Evolutionary conservation across 345 rosid genomes (phyloP).

Genomic region (Raphanus sativus): DNA sequence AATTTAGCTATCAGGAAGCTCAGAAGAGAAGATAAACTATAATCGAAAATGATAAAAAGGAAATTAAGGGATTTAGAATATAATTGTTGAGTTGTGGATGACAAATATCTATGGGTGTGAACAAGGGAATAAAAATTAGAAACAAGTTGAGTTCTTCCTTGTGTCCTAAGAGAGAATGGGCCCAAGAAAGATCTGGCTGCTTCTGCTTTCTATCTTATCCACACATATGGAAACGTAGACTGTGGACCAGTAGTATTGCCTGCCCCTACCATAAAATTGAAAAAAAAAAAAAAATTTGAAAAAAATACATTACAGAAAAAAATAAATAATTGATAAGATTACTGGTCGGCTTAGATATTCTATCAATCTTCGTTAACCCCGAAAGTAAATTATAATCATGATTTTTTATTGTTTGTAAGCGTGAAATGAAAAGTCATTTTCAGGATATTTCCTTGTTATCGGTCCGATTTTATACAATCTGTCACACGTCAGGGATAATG

Average conservation of each 20-base stretch:
- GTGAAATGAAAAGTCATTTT: not conserved
- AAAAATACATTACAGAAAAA: not conserved
- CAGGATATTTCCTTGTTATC: not conserved
- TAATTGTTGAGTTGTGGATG: conserved; percentile 1
- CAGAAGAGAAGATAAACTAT: not conserved
- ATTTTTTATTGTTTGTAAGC: not conserved
- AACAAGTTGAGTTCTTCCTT: conserved; percentile 37
- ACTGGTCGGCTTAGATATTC: not conserved
- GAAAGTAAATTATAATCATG: not conserved
- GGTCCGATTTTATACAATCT: not conserved
- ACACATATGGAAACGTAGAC: conserved; percentile 28
- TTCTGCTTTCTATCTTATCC: too few relatives aligned
- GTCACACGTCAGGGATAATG: not conserved
- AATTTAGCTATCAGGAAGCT: not conserved
- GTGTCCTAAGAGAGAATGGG: too few relatives aligned
- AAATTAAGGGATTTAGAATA: not conserved
- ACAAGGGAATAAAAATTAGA: conserved; percentile 19
- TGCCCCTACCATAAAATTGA: conserved; percentile 15
- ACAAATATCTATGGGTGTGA: conserved; percentile 31
- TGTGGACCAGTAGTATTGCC: conserved; percentile 32
- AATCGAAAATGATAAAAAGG: not conserved
- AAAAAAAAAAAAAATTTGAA: not conserved
- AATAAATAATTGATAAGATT: not conserved
- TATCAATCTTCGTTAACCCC: not conserved
- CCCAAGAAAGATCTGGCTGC: too few relatives aligned